Conservation (phyloP, 2,329 filamentous ascomycete species). For the Amphichorda felina region DNA sequence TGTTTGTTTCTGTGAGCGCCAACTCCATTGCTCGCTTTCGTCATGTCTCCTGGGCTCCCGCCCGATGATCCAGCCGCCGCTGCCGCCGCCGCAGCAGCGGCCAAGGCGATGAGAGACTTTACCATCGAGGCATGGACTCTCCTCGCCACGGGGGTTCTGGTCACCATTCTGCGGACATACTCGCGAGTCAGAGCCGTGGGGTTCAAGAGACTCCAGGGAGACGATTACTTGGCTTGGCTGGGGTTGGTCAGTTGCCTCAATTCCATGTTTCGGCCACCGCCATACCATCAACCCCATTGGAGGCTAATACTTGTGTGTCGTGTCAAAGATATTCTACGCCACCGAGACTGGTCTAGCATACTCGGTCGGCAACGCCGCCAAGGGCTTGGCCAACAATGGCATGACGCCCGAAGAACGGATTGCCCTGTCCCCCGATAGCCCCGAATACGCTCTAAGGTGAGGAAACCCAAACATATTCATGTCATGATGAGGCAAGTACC, state of each 20-base stretch:
- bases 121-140: constrained; percentile 27
- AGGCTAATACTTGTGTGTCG: neutral
- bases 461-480: too few species aligned
- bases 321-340: constrained; percentile 24
- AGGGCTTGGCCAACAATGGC: constrained; percentile 42
- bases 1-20: too few species aligned
- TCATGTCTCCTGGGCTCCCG: too few species aligned
- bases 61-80: neutral
- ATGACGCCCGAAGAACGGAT: constrained; percentile 39
- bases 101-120: constrained; percentile 12
- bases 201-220: constrained; percentile 34
- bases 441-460: constrained; percentile 10
- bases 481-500: too few species aligned
- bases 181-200: constrained; percentile 36
- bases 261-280: too few species aligned
- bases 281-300: too few species aligned
- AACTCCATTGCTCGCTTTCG: too few species aligned
- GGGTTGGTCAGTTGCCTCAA: constrained; percentile 29
- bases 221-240: constrained; percentile 48
- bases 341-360: constrained; percentile 39
- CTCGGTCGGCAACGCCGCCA: constrained; percentile 31
- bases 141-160: constrained; percentile 32
- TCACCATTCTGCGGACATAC: constrained; percentile 37
- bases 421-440: constrained; percentile 26
- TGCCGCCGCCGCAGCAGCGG: constrained; percentile 10